Conservation (phyloP, 2,329 filamentous ascomycete species). For the Penicillium sclerotigenum region DNA sequence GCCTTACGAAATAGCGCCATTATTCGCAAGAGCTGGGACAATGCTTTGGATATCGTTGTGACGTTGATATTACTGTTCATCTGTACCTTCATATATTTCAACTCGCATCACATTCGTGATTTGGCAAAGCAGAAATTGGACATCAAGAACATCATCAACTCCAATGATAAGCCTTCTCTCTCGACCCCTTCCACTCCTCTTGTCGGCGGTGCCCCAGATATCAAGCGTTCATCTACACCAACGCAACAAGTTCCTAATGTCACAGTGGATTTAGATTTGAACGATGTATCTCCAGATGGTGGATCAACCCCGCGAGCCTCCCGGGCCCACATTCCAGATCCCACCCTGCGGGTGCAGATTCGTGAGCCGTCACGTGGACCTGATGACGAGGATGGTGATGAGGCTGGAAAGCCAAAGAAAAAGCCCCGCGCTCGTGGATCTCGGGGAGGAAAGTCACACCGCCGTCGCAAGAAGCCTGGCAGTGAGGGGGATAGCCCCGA, state of each 20-base stretch:
- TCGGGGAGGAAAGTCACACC: slow-evolving; percentile 68
- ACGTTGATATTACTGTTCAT: slow-evolving; percentile 41
- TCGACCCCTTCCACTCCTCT: slow-evolving; percentile 42
- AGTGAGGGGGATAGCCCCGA: slow-evolving; percentile 54
- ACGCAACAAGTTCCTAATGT: slow-evolving; percentile 27
- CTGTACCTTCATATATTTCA: slow-evolving; percentile 44
- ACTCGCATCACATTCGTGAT: slow-evolving; percentile 41
- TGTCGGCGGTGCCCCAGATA: slow-evolving; percentile 21
- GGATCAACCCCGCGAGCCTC: slow-evolving; percentile 32
- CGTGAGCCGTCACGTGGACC: slow-evolving; percentile 37
- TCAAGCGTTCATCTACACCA: slow-evolving; percentile 29
- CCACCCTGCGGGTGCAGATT: slow-evolving; percentile 40
- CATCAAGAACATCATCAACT: slow-evolving; percentile 44
- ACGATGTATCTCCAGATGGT: slow-evolving; percentile 18
- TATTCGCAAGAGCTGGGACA: slow-evolving; percentile 47
- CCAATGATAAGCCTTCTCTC: slow-evolving; percentile 36
- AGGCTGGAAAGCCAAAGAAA: slow-evolving; percentile 57
- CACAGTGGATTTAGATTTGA: slow-evolving; percentile 32
- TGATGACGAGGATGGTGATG: slow-evolving; percentile 33
- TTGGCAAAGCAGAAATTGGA: slow-evolving; percentile 46
- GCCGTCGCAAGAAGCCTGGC: slow-evolving; percentile 52
- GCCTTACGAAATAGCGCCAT: slow-evolving; percentile 43
- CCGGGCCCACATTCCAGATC: slow-evolving; percentile 20
- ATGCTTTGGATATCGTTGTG: slow-evolving; percentile 45
- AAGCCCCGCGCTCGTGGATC: slow-evolving; percentile 64